phyloP scores from a whole-genome alignment of 345 rosid genomes.

The Theobroma cacao region DNA sequence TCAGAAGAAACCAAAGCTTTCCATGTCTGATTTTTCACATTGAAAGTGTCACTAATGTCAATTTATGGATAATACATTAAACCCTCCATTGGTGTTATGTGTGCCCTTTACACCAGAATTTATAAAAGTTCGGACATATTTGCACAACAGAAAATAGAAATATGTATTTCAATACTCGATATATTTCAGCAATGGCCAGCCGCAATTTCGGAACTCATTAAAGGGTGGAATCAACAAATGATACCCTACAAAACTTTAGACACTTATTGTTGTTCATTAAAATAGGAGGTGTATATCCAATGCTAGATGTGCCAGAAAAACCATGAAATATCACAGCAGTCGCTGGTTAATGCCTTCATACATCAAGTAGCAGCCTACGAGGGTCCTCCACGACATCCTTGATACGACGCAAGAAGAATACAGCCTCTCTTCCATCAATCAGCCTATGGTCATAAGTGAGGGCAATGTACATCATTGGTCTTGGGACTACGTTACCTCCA shows the following conservation, averaged over 20 bases:
- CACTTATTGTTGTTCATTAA: slow-evolving; percentile 28
- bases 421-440: slow-evolving; percentile 95
- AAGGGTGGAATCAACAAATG: slow-evolving; percentile 16
- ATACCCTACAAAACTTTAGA: slow-evolving; percentile 36
- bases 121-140: too few species aligned
- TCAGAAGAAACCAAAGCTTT: too few species aligned
- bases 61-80: too few species aligned
- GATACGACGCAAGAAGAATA: slow-evolving; percentile 79
- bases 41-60: too few species aligned
- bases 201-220: slow-evolving; percentile 25
- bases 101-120: too few species aligned
- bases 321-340: slow-evolving; percentile 1
- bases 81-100: too few species aligned
- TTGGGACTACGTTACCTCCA: slow-evolving; percentile 66
- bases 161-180: slow-evolving; percentile 8
- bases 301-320: slow-evolving; percentile 12
- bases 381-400: slow-evolving; percentile 92
- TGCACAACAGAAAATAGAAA: not conserved
- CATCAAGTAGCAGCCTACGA: slow-evolving; percentile 75
- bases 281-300: not conserved
- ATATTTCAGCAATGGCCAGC: slow-evolving; percentile 26
- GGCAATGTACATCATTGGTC: slow-evolving; percentile 95
- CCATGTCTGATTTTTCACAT: too few species aligned
- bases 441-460: slow-evolving; percentile 88
- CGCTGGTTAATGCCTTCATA: slow-evolving; percentile 28